These are phyloP conservation scores for Nothophoma quercina DNA, from an alignment of 2,329 filamentous ascomycete genomes.

Conservation along the genomic window DNA sequence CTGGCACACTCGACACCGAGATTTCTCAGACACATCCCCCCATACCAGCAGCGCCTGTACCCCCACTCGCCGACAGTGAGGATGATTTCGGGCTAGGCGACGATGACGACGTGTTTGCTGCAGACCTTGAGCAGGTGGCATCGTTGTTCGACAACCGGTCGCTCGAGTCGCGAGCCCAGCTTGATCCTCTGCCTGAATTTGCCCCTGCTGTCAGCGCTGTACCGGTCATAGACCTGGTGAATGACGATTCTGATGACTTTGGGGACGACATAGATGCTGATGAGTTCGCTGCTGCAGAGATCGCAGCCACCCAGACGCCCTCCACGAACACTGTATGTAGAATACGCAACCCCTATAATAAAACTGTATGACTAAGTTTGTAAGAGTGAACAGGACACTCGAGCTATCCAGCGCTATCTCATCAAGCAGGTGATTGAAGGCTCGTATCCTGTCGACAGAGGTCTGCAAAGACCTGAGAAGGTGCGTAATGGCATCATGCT, in stretches of 20 bases:
- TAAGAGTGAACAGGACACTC: slow-evolving; percentile 71
- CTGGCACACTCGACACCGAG: slow-evolving; percentile 29
- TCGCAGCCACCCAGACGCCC: slow-evolving; percentile 74
- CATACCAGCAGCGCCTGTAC: slow-evolving; percentile 18
- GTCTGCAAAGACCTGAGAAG: slow-evolving; percentile 72
- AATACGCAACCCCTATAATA: slow-evolving; percentile 28
- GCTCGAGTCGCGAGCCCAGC: slow-evolving; percentile 23
- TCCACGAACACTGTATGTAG: slow-evolving; percentile 61
- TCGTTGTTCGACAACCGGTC: slow-evolving; percentile 61
- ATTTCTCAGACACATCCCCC: slow-evolving; percentile 14
- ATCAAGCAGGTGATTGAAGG: slow-evolving; percentile 76
- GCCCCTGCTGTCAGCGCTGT: background rate
- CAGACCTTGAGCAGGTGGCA: slow-evolving; percentile 65
- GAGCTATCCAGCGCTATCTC: slow-evolving; percentile 85
- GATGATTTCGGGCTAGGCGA: slow-evolving; percentile 58
- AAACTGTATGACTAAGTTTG: slow-evolving; percentile 65
- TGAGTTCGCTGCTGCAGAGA: slow-evolving; percentile 69
- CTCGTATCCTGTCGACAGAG: slow-evolving; percentile 70
- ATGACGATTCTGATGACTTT: slow-evolving; percentile 69
- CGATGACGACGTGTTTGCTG: slow-evolving; percentile 60
- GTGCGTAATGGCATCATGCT: slow-evolving; percentile 53
- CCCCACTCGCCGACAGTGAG: slow-evolving; percentile 32
- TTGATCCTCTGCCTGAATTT: slow-evolving; percentile 6
- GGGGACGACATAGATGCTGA: slow-evolving; percentile 78
- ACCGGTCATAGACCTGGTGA: slow-evolving; percentile 34